These are phyloP conservation scores for Darksidea phi DNA, from an alignment of 495 filamentous ascomycete species.

Conservation along the genomic window DNA sequence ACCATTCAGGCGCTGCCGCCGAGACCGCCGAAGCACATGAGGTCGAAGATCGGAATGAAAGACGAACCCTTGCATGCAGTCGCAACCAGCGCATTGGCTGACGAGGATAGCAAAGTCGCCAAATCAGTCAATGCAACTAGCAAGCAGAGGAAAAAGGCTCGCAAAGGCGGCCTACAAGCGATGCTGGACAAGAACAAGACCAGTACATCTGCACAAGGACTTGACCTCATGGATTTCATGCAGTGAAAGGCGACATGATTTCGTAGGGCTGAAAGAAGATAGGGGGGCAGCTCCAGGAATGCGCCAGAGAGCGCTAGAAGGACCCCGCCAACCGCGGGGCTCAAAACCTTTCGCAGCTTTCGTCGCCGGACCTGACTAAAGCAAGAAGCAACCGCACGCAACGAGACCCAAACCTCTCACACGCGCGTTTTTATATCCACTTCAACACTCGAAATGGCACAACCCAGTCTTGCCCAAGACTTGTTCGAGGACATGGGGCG, in stretches of 20 bases:
- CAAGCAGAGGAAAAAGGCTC: slow-evolving; percentile 58
- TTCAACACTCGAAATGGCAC: slow-evolving; percentile 16
- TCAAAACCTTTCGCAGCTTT: slow-evolving; percentile 30
- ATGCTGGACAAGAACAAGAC: slow-evolving; percentile 55
- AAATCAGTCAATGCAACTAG: slow-evolving; percentile 53
- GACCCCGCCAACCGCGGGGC: slow-evolving; percentile 28
- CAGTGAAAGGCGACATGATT: slow-evolving; percentile 37
- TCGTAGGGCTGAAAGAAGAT: slow-evolving; percentile 13
- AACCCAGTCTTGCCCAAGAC: slow-evolving; percentile 39
- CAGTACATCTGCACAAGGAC: slow-evolving; percentile 35
- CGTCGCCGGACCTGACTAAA: slow-evolving; percentile 5
- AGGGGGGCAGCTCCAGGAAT: slow-evolving; percentile 21
- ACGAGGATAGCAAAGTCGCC: not conserved
- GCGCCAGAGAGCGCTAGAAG: slow-evolving; percentile 13
- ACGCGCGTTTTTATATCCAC: not conserved
- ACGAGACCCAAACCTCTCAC: not conserved
- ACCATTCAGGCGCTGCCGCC: slow-evolving; percentile 22
- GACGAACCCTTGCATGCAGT: not conserved
- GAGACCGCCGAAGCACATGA: slow-evolving; percentile 13
- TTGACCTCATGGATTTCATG: slow-evolving; percentile 62
- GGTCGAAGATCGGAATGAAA: not conserved
- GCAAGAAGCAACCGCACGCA: slow-evolving; percentile 2
- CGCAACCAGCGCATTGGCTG: not conserved
- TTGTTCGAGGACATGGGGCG: slow-evolving; percentile 52
- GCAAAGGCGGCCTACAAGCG: slow-evolving; percentile 60